phyloP scores from a whole-genome alignment of 176 grass and related monocot genomes.

The Carex scoparia region DNA sequence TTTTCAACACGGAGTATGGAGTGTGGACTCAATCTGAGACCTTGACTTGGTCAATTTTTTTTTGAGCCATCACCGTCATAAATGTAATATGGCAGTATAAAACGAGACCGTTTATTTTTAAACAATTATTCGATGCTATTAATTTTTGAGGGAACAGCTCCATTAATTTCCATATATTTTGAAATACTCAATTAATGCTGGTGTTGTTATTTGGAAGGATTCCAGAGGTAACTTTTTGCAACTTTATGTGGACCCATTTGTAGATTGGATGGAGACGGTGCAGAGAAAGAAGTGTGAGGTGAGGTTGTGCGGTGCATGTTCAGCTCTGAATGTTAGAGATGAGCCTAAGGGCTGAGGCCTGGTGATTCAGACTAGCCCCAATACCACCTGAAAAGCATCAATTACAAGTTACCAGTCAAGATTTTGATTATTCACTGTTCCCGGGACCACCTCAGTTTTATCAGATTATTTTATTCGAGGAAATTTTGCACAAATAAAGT shows the following conservation, averaged over 20 bases:
- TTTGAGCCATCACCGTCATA: neutral
- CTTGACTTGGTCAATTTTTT: neutral
- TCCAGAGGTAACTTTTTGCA: neutral
- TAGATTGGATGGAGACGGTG: neutral
- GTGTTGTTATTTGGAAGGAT: neutral
- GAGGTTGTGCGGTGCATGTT: neutral
- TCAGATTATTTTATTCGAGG: no score
- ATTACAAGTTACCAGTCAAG: neutral
- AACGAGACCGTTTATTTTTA: no score
- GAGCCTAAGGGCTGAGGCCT: neutral
- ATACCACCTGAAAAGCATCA: neutral
- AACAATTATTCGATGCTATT: no score
- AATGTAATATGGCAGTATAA: no score
- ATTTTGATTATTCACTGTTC: neutral
- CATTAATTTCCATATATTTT: neutral
- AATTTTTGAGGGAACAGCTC: no score
- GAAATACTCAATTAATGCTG: neutral
- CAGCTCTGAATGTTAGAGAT: neutral
- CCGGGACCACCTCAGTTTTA: neutral
- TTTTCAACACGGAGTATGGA: neutral
- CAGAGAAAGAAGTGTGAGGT: neutral
- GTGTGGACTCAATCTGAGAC: neutral
- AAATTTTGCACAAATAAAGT: no score
- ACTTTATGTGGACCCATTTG: neutral
- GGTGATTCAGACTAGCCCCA: neutral